Conservation (phyloP, 1,284 basidiomycete species). For the Pyrrhoderma noxium region DNA sequence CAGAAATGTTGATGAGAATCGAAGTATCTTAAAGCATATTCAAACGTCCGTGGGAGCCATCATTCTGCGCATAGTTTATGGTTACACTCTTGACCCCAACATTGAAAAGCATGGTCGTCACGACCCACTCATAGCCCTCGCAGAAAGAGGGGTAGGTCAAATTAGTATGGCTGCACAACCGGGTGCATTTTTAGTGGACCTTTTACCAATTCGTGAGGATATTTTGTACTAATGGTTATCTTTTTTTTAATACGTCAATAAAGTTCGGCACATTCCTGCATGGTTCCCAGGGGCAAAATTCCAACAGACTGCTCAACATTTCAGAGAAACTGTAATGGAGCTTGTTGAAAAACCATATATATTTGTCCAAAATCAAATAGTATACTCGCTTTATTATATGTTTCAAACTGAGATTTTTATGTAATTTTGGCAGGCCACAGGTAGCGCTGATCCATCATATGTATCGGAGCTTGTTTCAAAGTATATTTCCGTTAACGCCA, state of each 20-base stretch:
- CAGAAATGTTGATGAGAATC: slow-evolving; percentile 24
- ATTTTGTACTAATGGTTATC: background rate
- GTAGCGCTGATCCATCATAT: slow-evolving; percentile 13
- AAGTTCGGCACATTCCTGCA: slow-evolving; percentile 20
- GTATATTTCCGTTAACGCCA: background rate
- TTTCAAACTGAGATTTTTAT: too few species aligned
- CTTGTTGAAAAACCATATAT: slow-evolving; percentile 14
- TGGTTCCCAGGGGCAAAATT: slow-evolving; percentile 18
- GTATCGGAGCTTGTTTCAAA: slow-evolving; percentile 12
- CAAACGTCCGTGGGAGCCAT: slow-evolving; percentile 20
- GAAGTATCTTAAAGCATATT: background rate
- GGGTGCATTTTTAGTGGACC: slow-evolving; percentile 17
- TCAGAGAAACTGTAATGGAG: slow-evolving; percentile 12
- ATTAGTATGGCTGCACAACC: slow-evolving; percentile 16
- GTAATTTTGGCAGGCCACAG: background rate
- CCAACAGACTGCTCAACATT: slow-evolving; percentile 9
- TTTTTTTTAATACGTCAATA: slow-evolving; percentile 1
- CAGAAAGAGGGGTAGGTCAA: slow-evolving; percentile 13
- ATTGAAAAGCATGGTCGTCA: slow-evolving; percentile 21
- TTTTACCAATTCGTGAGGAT: slow-evolving; percentile 19
- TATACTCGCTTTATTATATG: background rate
- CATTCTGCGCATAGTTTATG: slow-evolving; percentile 8
- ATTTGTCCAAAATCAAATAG: slow-evolving; percentile 16
- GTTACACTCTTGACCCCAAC: slow-evolving; percentile 5
- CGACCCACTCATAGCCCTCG: slow-evolving; percentile 12